A percentile compares a stretch with the other conserved stretches of the same genome.
phyloP scores from a whole-genome alignment of 1,284 basidiomycete genomes.

The Rugosomyces carneus region DNA sequence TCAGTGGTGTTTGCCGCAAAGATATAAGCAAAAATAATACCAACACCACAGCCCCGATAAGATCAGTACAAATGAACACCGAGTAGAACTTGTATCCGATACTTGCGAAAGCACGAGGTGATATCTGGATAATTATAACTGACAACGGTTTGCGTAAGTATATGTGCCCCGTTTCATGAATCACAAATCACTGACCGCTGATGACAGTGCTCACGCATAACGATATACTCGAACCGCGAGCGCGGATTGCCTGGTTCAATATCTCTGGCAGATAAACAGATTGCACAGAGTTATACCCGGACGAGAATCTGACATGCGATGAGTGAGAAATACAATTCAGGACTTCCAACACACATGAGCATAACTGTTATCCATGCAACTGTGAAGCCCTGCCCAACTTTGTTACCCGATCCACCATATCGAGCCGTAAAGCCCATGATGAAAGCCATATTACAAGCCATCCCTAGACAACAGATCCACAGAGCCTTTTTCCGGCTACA shows the following conservation, averaged over 20 bases:
- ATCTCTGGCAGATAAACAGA: conserved; percentile 10
- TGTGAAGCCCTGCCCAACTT: conserved; percentile 10
- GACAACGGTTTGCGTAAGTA: background rate
- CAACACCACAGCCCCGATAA: conserved; percentile 5
- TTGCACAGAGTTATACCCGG: conserved; percentile 8
- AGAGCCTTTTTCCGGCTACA: conserved; percentile 11
- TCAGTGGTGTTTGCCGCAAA: background rate
- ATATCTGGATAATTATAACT: conserved; percentile 11
- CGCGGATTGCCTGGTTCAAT: conserved; percentile 9
- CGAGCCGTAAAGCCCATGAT: conserved; percentile 9
- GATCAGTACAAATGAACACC: conserved; percentile 7
- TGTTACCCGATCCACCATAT: conserved; percentile 7
- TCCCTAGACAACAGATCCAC: conserved; percentile 11
- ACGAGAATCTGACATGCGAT: conserved; percentile 1
- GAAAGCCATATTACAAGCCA: conserved; percentile 11
- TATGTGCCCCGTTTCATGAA: background rate
- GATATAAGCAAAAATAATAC: conserved; percentile 2
- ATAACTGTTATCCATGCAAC: conserved; percentile 10
- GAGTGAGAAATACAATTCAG: background rate
- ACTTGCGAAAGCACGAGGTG: conserved; percentile 4
- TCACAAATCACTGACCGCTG: conserved; percentile 4
- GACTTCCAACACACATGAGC: conserved; percentile 2
- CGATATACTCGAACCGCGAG: conserved; percentile 9
- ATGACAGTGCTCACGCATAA: conserved; percentile 7
- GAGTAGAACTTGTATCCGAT: conserved; percentile 10